A percentile compares a stretch with the other conserved stretches of the same genome.
These are phyloP conservation scores for Ophiosphaerella korrae DNA, from an alignment of 2,329 filamentous ascomycete species.

Conservation along the genomic window DNA sequence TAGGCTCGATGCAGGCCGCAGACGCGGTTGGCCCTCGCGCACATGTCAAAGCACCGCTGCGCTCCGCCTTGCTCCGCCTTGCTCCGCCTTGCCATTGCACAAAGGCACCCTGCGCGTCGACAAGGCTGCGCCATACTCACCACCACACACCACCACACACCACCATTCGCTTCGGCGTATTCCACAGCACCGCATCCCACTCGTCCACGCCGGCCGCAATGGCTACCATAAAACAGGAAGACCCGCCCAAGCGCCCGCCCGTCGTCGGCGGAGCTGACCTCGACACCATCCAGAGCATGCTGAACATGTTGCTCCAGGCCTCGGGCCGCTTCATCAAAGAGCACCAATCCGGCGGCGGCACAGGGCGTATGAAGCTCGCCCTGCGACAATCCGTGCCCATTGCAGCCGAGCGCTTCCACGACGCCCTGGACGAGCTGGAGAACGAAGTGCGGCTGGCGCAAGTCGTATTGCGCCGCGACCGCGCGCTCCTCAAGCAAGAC, in stretches of 20 bases:
- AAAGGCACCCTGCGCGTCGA: background rate
- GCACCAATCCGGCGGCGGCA: slow-evolving; percentile 37
- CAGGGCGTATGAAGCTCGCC: slow-evolving; percentile 36
- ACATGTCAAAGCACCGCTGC: slow-evolving; percentile 10
- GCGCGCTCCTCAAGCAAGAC: slow-evolving; percentile 43
- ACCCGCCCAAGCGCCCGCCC: slow-evolving; percentile 10
- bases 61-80: no score
- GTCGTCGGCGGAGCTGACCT: slow-evolving; percentile 34
- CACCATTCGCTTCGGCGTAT: background rate
- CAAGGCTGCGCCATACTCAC: background rate
- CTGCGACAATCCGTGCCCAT: slow-evolving; percentile 48
- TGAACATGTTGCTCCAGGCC: slow-evolving; percentile 54
- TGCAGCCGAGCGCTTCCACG: slow-evolving; percentile 53
- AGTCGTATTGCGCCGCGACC: slow-evolving; percentile 42
- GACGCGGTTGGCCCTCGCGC: slow-evolving; percentile 6
- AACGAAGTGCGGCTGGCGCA: slow-evolving; percentile 49
- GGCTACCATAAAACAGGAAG: slow-evolving; percentile 16
- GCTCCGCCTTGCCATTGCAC: no score
- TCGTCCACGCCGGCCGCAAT: slow-evolving; percentile 6
- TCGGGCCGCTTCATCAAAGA: slow-evolving; percentile 54
- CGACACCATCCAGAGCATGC: slow-evolving; percentile 53
- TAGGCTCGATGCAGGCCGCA: slow-evolving; percentile 8
- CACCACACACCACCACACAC: slow-evolving; percentile 1
- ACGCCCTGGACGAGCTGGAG: slow-evolving; percentile 59
- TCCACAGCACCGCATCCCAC: background rate